These are phyloP conservation scores for Tylopilus intermedius DNA, from an alignment of 768 basidiomycete genomes.

Conservation along the genomic window DNA sequence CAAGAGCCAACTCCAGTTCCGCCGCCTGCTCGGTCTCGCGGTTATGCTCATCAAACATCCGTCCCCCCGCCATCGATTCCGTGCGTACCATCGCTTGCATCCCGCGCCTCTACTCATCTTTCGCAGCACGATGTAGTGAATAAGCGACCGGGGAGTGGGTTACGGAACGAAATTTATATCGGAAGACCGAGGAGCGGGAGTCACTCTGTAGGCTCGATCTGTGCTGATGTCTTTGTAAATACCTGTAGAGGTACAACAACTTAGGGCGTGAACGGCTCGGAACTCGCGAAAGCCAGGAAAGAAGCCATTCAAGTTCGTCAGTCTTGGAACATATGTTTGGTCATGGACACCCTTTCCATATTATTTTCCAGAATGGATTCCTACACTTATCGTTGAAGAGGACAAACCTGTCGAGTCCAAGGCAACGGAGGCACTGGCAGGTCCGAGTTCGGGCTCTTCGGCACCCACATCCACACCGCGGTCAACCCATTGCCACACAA, in stretches of 20 bases:
- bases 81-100: slow-evolving; percentile 19
- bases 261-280: neutral
- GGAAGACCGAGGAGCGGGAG: slow-evolving; percentile 23
- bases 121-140: slow-evolving; percentile 31
- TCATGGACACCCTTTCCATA: slow-evolving; percentile 31
- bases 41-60: slow-evolving; percentile 26
- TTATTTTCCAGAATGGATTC: slow-evolving; percentile 33
- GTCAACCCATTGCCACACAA: slow-evolving; percentile 8
- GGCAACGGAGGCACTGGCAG: slow-evolving; percentile 16
- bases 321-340: slow-evolving; percentile 28
- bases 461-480: slow-evolving; percentile 8
- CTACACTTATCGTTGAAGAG: slow-evolving; percentile 24
- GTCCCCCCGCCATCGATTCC: slow-evolving; percentile 7
- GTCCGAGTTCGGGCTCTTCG: slow-evolving; percentile 29
- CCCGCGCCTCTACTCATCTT: slow-evolving; percentile 27
- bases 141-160: slow-evolving; percentile 21
- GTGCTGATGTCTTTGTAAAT: too few relatives aligned
- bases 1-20: slow-evolving; percentile 15
- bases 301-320: slow-evolving; percentile 27
- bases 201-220: neutral
- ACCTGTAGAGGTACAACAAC: too few relatives aligned
- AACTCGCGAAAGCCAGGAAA: slow-evolving; percentile 29
- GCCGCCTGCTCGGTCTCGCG: slow-evolving; percentile 25
- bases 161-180: slow-evolving; percentile 23
- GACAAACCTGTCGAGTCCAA: slow-evolving; percentile 20